A percentile compares a stretch with the other conserved stretches of the same genome.
Conservation (phyloP, 2,329 filamentous ascomycete species). For the Cordyceps fumosorosea region DNA sequence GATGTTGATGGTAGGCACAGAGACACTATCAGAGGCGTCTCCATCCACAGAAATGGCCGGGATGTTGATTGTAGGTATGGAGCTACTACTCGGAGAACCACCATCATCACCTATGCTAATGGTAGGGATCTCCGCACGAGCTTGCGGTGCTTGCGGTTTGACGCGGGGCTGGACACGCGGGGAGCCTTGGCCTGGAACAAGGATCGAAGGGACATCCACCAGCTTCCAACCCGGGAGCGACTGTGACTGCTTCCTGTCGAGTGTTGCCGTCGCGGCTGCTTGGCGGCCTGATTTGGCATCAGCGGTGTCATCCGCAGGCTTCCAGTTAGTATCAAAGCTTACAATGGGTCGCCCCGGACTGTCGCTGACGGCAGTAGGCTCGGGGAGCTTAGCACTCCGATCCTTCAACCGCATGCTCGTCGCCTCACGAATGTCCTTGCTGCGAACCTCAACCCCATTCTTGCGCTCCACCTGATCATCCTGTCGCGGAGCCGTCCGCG, state of each 20-base stretch:
- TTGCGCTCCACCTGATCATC: conserved; percentile 52
- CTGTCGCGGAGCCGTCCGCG: conserved; percentile 24
- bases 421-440: conserved; percentile 82
- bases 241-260: conserved; percentile 23
- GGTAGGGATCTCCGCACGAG: conserved; percentile 25
- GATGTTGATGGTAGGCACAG: conserved; percentile 41
- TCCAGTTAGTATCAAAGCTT: conserved; percentile 87
- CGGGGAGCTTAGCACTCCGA: conserved; percentile 79
- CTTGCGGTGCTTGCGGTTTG: conserved; percentile 3
- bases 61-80: conserved; percentile 32
- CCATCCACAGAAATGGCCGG: conserved; percentile 45
- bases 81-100: conserved; percentile 16
- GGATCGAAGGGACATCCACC: conserved; percentile 47
- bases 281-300: conserved; percentile 51
- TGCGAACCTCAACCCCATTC: conserved; percentile 74
- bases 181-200: conserved; percentile 43
- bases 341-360: conserved; percentile 88
- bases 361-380: conserved; percentile 85
- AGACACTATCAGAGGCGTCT: conserved; percentile 15
- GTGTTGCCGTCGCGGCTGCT: conserved; percentile 23
- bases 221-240: conserved; percentile 25
- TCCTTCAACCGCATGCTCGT: conserved; percentile 86
- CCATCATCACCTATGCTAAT: conserved; percentile 29
- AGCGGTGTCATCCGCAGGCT: conserved; percentile 62
- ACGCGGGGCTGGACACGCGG: conserved; percentile 21